Conservation (phyloP, 2,329 filamentous ascomycete species). For the Stachybotrys elegans region DNA sequence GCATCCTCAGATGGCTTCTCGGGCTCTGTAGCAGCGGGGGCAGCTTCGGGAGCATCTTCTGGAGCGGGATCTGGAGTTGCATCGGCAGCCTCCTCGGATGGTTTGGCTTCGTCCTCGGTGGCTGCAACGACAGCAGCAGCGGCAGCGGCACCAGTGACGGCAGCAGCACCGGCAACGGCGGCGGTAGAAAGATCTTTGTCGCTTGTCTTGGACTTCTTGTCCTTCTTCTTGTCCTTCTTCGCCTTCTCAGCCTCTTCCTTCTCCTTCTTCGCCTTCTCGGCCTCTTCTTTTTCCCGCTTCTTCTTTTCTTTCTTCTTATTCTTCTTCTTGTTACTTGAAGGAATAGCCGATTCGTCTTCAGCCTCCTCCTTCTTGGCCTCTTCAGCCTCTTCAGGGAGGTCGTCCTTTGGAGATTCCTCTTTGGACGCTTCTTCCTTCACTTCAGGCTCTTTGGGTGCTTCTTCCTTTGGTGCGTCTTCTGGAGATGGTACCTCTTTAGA, state of each 20-base stretch:
- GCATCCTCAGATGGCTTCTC: neutral
- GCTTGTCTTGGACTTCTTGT: constrained; percentile 9
- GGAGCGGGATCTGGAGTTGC: neutral
- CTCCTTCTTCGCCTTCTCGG: constrained; percentile 49
- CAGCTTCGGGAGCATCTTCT: neutral
- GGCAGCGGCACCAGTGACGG: neutral
- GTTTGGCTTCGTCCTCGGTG: neutral
- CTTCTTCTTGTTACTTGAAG: constrained; percentile 9
- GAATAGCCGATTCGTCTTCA: constrained; percentile 7
- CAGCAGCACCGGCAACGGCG: neutral
- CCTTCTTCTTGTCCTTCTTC: constrained; percentile 8
- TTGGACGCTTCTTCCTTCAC: neutral
- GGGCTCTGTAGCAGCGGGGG: neutral
- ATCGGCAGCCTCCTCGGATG: constrained; percentile 2
- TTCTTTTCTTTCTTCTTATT: constrained; percentile 18
- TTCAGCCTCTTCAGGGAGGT: neutral
- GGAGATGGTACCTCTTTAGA: constrained; percentile 3
- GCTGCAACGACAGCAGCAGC: neutral
- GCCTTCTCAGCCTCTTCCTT: constrained; percentile 3
- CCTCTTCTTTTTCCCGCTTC: constrained; percentile 23
- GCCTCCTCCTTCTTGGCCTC: constrained; percentile 3
- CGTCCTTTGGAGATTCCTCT: constrained; percentile 1
- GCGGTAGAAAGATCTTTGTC: neutral
- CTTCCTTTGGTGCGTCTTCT: neutral
- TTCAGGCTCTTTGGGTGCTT: neutral